A percentile compares a stretch with the other conserved stretches of the same genome.
Conservation (phyloP, 2,329 filamentous ascomycete species). For the Ascochyta clinopodiicola region DNA sequence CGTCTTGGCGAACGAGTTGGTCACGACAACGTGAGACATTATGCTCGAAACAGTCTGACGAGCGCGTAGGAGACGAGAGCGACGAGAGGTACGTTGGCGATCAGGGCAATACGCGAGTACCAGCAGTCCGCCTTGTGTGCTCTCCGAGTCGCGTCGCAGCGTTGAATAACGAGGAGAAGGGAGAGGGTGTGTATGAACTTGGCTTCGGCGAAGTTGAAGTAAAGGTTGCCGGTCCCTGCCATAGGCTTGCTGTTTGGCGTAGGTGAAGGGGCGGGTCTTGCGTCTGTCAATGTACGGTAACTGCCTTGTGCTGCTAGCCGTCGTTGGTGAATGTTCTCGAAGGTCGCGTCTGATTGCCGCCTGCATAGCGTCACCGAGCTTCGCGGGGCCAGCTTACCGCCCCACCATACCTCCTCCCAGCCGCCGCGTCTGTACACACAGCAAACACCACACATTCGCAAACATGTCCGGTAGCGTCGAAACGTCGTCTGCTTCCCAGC, state of each 20-base stretch:
- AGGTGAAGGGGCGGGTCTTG: neutral
- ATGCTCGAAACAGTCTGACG: constrained; percentile 58
- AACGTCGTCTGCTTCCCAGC: constrained; percentile 52
- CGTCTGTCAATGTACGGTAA: neutral
- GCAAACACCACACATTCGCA: constrained; percentile 21
- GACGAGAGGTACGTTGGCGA: constrained; percentile 36
- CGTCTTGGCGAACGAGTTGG: constrained; percentile 79
- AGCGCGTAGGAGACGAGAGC: constrained; percentile 35
- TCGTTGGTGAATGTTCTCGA: constrained; percentile 14
- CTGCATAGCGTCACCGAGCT: constrained; percentile 5
- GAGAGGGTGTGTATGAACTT: constrained; percentile 42
- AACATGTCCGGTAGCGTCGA: constrained; percentile 54
- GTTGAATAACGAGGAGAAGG: constrained; percentile 36
- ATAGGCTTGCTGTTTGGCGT: constrained; percentile 23
- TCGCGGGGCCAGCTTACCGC: constrained; percentile 11
- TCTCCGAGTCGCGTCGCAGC: constrained; percentile 35
- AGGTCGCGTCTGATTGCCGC: constrained; percentile 4
- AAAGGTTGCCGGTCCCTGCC: constrained; percentile 42
- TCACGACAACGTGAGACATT: constrained; percentile 87
- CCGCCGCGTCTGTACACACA: constrained; percentile 11
- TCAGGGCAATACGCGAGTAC: constrained; percentile 35
- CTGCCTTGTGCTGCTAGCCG: neutral
- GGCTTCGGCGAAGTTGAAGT: constrained; percentile 40
- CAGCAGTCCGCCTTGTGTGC: constrained; percentile 34
- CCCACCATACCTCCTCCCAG: constrained; percentile 23